phyloP scores from a whole-genome alignment of 2,329 filamentous ascomycete species.

The Incumbomyces lentus region DNA sequence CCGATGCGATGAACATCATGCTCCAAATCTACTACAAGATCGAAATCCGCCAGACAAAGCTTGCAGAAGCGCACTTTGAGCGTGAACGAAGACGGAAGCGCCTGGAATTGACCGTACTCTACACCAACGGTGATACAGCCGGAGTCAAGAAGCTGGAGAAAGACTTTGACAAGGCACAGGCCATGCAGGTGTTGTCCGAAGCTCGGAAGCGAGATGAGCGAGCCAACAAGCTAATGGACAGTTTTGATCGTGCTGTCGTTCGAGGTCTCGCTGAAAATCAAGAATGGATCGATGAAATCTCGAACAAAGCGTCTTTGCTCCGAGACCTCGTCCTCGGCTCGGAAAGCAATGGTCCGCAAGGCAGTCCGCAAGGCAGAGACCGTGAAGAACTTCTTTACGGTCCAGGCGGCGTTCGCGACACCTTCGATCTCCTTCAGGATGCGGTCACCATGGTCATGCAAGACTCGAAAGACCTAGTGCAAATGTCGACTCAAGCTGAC shows the following conservation, averaged over 20 bases:
- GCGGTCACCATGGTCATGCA: constrained; percentile 31
- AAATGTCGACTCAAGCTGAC: constrained; percentile 39
- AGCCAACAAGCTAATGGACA: constrained; percentile 40
- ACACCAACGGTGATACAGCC: constrained; percentile 35
- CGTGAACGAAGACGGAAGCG: constrained; percentile 46
- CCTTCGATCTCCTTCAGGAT: constrained; percentile 29
- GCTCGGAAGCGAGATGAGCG: constrained; percentile 40
- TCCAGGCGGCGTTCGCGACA: constrained; percentile 11
- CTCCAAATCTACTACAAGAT: constrained; percentile 38
- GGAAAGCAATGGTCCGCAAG: constrained; percentile 24
- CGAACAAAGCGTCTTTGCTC: constrained; percentile 32
- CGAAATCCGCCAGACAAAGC: constrained; percentile 40
- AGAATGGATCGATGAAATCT: constrained; percentile 38
- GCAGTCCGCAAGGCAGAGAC: constrained; percentile 24
- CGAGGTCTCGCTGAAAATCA: constrained; percentile 43
- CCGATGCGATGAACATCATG: constrained; percentile 36
- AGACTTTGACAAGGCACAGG: constrained; percentile 43
- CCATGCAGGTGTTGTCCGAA: constrained; percentile 39
- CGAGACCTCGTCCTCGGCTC: constrained; percentile 24
- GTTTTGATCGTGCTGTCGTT: constrained; percentile 40
- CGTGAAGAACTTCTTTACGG: constrained; percentile 23
- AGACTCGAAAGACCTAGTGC: constrained; percentile 38
- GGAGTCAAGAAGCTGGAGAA: constrained; percentile 40
- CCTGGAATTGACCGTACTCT: constrained; percentile 40
- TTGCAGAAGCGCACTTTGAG: constrained; percentile 41